These are phyloP conservation scores for Suillus lakei DNA, from an alignment of 768 basidiomycete genomes.

Conservation along the genomic window DNA sequence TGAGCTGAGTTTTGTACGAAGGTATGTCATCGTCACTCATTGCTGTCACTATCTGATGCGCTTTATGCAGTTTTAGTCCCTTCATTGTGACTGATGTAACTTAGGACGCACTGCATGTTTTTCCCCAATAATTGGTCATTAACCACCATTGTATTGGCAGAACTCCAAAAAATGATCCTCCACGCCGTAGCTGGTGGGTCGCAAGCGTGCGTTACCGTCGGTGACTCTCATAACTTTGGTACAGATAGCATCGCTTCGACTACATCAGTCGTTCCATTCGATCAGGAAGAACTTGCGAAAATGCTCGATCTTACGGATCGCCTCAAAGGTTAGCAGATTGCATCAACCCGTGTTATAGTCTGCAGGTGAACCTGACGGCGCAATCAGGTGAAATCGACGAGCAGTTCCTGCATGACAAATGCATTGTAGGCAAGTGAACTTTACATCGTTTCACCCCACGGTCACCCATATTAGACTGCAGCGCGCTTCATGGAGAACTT, in stretches of 20 bases:
- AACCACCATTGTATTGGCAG: background rate
- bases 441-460: background rate
- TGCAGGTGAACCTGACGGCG: background rate
- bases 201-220: constrained; percentile 15
- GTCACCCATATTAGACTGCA: constrained; percentile 19
- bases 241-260: constrained; percentile 44
- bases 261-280: constrained; percentile 43
- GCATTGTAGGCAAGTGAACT: background rate
- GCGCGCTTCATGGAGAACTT: constrained; percentile 49
- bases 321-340: constrained; percentile 36
- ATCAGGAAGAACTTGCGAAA: constrained; percentile 38
- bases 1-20: background rate
- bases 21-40: background rate
- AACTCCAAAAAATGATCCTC: background rate
- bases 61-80: background rate
- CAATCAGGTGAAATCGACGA: background rate
- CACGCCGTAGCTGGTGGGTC: constrained; percentile 24
- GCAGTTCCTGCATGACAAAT: background rate
- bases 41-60: background rate
- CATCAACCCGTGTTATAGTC: background rate
- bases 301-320: constrained; percentile 36
- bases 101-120: constrained; percentile 6
- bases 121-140: constrained; percentile 1
- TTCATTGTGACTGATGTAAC: background rate
- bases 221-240: background rate